Evolutionary conservation across 164 flowering plant species (phyloP).

Genomic region (Macadamia tetraphylla): DNA sequence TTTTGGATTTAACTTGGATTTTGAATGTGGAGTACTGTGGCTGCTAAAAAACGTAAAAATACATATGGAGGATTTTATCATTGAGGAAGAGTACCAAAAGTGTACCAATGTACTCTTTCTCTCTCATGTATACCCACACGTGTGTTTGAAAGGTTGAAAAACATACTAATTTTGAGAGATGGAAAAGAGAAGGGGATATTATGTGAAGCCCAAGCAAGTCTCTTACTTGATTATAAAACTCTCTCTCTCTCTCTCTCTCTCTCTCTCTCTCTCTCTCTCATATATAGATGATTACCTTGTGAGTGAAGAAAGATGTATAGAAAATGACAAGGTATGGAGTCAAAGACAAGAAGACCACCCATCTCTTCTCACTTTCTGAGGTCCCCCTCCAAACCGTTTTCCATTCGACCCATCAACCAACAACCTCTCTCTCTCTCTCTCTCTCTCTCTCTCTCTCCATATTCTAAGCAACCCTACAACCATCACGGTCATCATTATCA

Average conservation of each 20-base stretch:
- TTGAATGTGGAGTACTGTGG: too few relatives aligned
- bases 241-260: neutral
- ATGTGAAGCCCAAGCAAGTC: conserved; percentile 53
- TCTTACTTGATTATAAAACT: conserved; percentile 24
- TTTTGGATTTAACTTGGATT: too few relatives aligned
- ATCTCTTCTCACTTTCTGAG: conserved; percentile 20
- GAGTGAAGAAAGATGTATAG: conserved; percentile 54
- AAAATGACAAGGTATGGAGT: conserved; percentile 46
- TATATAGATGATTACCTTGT: conserved; percentile 46
- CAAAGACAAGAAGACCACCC: conserved; percentile 59
- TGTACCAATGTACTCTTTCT: neutral
- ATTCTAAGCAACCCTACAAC: conserved; percentile 61
- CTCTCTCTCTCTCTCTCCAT: conserved; percentile 24
- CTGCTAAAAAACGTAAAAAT: too few relatives aligned
- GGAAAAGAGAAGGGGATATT: conserved; percentile 20
- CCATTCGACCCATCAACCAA: conserved; percentile 63
- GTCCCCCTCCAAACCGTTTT: conserved; percentile 87
- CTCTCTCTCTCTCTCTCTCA: conserved; percentile 6
- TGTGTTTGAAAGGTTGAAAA: neutral
- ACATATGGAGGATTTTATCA: too few relatives aligned
- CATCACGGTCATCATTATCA: conserved; percentile 40
- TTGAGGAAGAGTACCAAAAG: neutral
- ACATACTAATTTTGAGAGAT: neutral
- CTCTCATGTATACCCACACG: neutral
- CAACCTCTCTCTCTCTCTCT: conserved; percentile 16